Base-by-base conservation (phyloP, 306 rosid species). In the Quercus glauca region DNA sequence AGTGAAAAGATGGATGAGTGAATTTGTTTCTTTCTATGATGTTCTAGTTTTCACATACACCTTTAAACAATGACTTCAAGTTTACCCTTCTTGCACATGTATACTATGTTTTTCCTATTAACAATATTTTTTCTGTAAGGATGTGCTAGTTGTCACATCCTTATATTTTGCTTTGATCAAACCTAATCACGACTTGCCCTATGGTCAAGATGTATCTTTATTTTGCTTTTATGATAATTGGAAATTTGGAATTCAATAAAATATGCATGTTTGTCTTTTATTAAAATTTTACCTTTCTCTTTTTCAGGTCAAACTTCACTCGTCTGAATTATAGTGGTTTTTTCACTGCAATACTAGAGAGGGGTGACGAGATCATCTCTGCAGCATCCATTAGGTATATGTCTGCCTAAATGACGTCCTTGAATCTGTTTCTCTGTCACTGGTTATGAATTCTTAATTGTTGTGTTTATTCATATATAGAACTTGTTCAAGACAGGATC, bases 321-420 rank as follows among this genome's bases (percentile, higher is more conserved):
- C 90, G 98, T 45, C 91, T 94, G 60, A 83, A 90, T 68, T 88
- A 87, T 61, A 83, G 92, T 80, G 92, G 98, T 70, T 94, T 94
- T 82, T 75, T 91, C 86, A 92, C 98, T 85, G 91, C 89, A 64
- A 85, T 91, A 86, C 91, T 94, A 52, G 95, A 92, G 85, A 92
- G 91, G 88, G 95, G 88, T 82, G 95, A 94, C 8, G 98, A 94
- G 88, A 83, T 94, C 6, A 75, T 91, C 49, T 73, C 60, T 83
- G 95, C 91, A 13, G 98, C 98, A 57, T 83, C 95, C 77, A 79
- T 94, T 68, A 88, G 98, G 97, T 94, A 89, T 55, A 84, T 82
- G 33, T 57, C 60, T 76, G 49, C 73, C 74, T 70, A 33, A 35
- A 73, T 63, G 71, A 8, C 35, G 56, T 60, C 61, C 49, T 23